phyloP scores from a whole-genome alignment of 2,329 filamentous ascomycete species.

The Akanthomyces dipterigenus region DNA sequence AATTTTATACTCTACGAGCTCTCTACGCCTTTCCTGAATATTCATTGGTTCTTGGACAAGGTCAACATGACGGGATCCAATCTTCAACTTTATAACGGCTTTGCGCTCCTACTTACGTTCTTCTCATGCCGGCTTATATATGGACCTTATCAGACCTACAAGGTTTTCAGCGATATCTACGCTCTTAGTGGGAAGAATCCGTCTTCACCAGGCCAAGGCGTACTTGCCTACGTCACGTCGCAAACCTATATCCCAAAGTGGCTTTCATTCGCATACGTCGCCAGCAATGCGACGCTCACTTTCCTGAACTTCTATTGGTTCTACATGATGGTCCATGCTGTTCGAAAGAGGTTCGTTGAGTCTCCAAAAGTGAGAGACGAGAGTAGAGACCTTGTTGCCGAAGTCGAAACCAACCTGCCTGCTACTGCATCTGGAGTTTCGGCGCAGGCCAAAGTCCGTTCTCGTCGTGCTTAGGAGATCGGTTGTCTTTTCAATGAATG shows the following conservation, averaged over 20 bases:
- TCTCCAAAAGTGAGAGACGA: constrained; percentile 26
- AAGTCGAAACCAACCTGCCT: constrained; percentile 23
- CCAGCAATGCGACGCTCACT: constrained; percentile 66
- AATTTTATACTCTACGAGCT: constrained; percentile 85
- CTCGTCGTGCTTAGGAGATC: constrained; percentile 2
- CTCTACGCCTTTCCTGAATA: constrained; percentile 76
- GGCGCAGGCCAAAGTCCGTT: background rate
- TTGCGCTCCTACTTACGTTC: constrained; percentile 65
- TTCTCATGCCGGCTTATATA: constrained; percentile 72
- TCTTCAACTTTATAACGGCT: constrained; percentile 70
- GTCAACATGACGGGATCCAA: constrained; percentile 69
- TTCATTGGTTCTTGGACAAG: constrained; percentile 92
- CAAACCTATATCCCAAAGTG: constrained; percentile 56
- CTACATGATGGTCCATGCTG: constrained; percentile 74
- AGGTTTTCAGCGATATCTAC: constrained; percentile 66
- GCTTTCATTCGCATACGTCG: constrained; percentile 62
- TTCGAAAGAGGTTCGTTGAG: constrained; percentile 64
- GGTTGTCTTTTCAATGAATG: no score
- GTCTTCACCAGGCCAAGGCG: constrained; percentile 26
- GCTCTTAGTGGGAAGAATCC: constrained; percentile 33
- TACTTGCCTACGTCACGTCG: constrained; percentile 40
- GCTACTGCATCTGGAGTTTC: constrained; percentile 23
- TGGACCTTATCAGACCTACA: constrained; percentile 65
- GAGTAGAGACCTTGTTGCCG: constrained; percentile 21
- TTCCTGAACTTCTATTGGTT: constrained; percentile 81